These are phyloP conservation scores for Ceratorhiza oryzae-sativae DNA, from an alignment of 1,284 basidiomycete genomes.

Conservation along the genomic window DNA sequence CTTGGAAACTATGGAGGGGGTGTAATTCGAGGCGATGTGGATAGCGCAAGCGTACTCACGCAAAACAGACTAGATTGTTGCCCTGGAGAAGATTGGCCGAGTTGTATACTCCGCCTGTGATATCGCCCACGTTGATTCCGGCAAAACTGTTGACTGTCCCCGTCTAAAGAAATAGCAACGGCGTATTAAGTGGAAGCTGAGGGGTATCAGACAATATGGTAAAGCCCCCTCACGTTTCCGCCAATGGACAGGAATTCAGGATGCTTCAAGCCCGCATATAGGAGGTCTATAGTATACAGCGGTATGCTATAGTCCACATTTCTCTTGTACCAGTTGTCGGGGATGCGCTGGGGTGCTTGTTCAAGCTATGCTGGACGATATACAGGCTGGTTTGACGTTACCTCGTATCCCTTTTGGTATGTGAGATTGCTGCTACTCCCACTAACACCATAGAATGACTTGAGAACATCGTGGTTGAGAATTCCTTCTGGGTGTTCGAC, in stretches of 20 bases:
- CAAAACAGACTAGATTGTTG: constrained; percentile 44
- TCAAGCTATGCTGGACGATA: neutral
- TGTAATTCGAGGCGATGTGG: too few species aligned
- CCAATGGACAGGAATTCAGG: constrained; percentile 42
- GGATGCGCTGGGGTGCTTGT: neutral
- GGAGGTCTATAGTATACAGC: constrained; percentile 23
- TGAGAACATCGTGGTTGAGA: constrained; percentile 22
- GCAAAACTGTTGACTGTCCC: constrained; percentile 43
- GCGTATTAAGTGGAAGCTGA: too few species aligned
- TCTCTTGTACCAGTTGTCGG: constrained; percentile 43
- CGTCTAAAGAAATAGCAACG: neutral
- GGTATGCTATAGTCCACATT: constrained; percentile 42
- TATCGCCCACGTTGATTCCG: constrained; percentile 41
- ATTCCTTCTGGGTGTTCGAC: constrained; percentile 1
- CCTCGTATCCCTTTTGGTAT: constrained; percentile 20
- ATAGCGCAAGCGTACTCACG: neutral
- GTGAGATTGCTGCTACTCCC: neutral
- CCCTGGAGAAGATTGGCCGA: constrained; percentile 40
- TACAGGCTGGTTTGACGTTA: neutral
- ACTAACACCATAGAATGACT: constrained; percentile 24
- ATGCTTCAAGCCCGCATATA: constrained; percentile 18
- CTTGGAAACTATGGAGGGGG: constrained; percentile 10
- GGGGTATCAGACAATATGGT: too few species aligned
- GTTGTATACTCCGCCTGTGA: constrained; percentile 44
- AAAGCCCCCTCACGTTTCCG: constrained; percentile 40